A percentile compares a stretch with the other conserved stretches of the same genome.
Conservation (phyloP, 1,284 basidiomycete species). For the Moesziomyces parantarcticus region DNA sequence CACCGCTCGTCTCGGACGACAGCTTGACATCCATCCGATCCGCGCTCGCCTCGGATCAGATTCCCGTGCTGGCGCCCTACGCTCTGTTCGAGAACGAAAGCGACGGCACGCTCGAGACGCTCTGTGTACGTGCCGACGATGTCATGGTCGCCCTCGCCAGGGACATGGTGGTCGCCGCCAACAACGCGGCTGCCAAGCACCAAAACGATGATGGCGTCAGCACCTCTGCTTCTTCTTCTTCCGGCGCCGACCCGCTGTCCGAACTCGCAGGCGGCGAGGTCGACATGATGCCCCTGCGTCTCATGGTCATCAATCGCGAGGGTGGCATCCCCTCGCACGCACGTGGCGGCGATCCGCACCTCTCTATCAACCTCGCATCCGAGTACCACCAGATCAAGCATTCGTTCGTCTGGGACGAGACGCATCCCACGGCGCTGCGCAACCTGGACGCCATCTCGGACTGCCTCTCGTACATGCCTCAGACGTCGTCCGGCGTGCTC, state of each 20-base stretch:
- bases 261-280: constrained; percentile 52
- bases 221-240: neutral
- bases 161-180: constrained; percentile 76
- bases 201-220: neutral
- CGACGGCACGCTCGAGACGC: constrained; percentile 73
- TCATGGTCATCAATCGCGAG: constrained; percentile 97
- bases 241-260: constrained; percentile 18
- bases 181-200: constrained; percentile 7
- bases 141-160: constrained; percentile 87
- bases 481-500: constrained; percentile 90
- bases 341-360: constrained; percentile 90
- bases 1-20: constrained; percentile 73
- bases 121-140: constrained; percentile 88
- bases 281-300: constrained; percentile 75
- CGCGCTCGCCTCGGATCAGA: constrained; percentile 89
- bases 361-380: constrained; percentile 91
- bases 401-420: constrained; percentile 86
- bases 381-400: constrained; percentile 87
- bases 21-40: constrained; percentile 85
- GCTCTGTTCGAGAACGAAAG: constrained; percentile 83
- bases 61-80: constrained; percentile 94
- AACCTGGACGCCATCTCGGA: constrained; percentile 88
- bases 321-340: constrained; percentile 98
- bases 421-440: constrained; percentile 85
- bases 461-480: constrained; percentile 92